A percentile compares a stretch with the other conserved stretches of the same genome.
Conservation (phyloP, 352 stramenopile genomes). For the Pythium graminicola region DNA sequence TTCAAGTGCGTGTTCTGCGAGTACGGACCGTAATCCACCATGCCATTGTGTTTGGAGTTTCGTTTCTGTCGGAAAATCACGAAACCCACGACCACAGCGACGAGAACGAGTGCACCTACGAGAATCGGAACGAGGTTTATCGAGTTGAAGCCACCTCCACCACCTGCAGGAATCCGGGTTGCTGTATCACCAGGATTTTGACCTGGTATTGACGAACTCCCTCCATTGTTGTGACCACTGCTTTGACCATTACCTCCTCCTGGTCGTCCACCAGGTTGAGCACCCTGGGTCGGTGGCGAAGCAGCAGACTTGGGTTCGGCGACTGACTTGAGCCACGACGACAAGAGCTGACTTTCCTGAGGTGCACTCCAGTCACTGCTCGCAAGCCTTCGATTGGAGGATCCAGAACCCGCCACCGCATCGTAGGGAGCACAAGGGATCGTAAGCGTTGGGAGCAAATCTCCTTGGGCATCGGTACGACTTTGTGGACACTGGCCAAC, state of each 20-base stretch:
- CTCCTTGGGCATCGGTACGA: constrained; percentile 2
- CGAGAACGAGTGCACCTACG: constrained; percentile 11
- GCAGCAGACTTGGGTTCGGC: constrained; percentile 12
- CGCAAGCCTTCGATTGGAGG: neutral
- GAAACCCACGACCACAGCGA: constrained; percentile 19
- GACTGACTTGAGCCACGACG: constrained; percentile 22
- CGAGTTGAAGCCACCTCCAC: constrained; percentile 12
- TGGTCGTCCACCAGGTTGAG: no score
- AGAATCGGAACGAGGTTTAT: constrained; percentile 20
- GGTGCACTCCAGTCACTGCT: constrained; percentile 12
- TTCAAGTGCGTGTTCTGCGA: constrained; percentile 15
- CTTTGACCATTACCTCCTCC: no score
- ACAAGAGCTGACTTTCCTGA: constrained; percentile 14
- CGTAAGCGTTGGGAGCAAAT: constrained; percentile 20
- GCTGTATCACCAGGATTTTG: neutral
- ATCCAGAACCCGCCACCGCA: constrained; percentile 3
- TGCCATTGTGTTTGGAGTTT: constrained; percentile 13
- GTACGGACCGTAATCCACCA: constrained; percentile 16
- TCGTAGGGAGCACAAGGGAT: constrained; percentile 22
- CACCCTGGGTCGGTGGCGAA: neutral
- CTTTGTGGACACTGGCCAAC: constrained; percentile 21
- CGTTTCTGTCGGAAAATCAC: constrained; percentile 16
- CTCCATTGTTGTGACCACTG: neutral
- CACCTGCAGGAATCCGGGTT: neutral
- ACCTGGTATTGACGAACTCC: neutral